Conservation (phyloP, 495 filamentous ascomycete genomes). For the Amniculicola lignicola region DNA sequence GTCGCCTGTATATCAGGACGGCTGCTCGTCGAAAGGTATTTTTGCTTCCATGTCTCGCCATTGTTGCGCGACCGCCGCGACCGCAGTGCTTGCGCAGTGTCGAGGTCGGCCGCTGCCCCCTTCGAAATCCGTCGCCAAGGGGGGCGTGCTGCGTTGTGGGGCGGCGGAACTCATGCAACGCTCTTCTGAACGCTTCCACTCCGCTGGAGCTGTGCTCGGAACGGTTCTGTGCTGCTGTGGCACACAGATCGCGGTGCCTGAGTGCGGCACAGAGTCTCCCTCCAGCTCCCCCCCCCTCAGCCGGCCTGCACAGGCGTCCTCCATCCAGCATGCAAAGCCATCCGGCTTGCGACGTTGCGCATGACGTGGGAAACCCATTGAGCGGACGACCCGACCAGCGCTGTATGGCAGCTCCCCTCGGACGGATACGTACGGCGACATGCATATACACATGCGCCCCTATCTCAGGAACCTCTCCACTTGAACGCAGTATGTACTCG, state of each 20-base stretch:
- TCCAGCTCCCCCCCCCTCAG: background rate
- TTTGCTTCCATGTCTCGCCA: constrained; percentile 9
- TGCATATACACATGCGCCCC: background rate
- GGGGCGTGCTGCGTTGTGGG: constrained; percentile 11
- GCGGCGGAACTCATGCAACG: background rate
- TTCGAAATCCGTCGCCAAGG: too few relatives aligned
- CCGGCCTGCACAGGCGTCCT: too few relatives aligned
- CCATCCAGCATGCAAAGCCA: too few relatives aligned
- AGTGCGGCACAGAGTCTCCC: background rate
- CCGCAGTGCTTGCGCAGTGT: too few relatives aligned
- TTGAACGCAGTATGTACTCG: constrained; percentile 4
- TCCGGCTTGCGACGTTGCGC: constrained; percentile 1
- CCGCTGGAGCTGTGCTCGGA: background rate
- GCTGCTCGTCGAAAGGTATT: constrained; percentile 5
- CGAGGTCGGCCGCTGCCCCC: too few relatives aligned
- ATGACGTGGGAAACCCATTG: constrained; percentile 12
- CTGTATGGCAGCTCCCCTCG: too few relatives aligned
- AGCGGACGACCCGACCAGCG: constrained; percentile 14
- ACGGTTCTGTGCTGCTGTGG: constrained; percentile 11
- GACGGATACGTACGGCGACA: constrained; percentile 7
- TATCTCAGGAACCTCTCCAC: constrained; percentile 1
- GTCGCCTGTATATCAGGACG: constrained; percentile 16
- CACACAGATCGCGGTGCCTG: constrained; percentile 27
- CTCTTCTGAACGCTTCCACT: background rate
- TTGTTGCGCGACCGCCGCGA: constrained; percentile 1